Evolutionary conservation across 2,329 filamentous ascomycete species (phyloP).

Genomic region (Penicillium sp.): DNA sequence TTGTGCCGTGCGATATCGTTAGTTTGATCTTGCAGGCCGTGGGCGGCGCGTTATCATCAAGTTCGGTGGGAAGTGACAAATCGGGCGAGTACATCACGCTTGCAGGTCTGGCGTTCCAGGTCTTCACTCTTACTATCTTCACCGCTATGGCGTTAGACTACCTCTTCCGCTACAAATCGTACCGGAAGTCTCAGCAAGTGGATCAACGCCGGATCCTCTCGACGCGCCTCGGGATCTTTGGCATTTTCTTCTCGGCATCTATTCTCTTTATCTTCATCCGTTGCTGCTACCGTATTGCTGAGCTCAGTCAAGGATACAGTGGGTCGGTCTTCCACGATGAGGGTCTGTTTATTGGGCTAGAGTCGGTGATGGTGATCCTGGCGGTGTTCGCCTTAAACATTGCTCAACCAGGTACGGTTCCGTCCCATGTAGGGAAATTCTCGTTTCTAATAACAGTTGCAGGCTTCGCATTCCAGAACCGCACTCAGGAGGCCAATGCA

Average conservation of each 20-base stretch:
- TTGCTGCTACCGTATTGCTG: slow-evolving; percentile 65
- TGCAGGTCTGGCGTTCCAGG: slow-evolving; percentile 45
- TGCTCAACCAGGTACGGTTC: slow-evolving; percentile 6
- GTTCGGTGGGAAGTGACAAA: slow-evolving; percentile 10
- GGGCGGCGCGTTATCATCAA: slow-evolving; percentile 40
- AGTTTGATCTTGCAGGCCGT: slow-evolving; percentile 45
- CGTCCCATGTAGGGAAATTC: slow-evolving; percentile 1
- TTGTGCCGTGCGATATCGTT: slow-evolving; percentile 45
- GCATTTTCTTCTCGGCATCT: slow-evolving; percentile 42
- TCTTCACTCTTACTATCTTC: slow-evolving; percentile 34
- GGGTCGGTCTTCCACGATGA: slow-evolving; percentile 45
- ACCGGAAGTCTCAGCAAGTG: slow-evolving; percentile 24
- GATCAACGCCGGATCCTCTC: slow-evolving; percentile 16
- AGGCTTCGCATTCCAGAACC: slow-evolving; percentile 4
- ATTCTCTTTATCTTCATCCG: slow-evolving; percentile 66
- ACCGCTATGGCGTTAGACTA: slow-evolving; percentile 15
- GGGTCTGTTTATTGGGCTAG: slow-evolving; percentile 59
- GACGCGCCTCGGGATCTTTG: slow-evolving; percentile 50
- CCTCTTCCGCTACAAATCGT: slow-evolving; percentile 1
- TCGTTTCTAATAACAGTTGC: neutral
- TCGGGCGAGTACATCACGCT: slow-evolving; percentile 42
- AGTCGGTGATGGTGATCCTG: slow-evolving; percentile 31
- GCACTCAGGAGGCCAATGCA: slow-evolving; percentile 1
- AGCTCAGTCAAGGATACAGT: slow-evolving; percentile 63
- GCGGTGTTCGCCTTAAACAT: slow-evolving; percentile 4